Percentiles rank a stretch among this genome's conserved stretches.
Evolutionary conservation across 23 red algal genomes (phyloP).

Genomic region (Gracilaria gracilis): DNA sequence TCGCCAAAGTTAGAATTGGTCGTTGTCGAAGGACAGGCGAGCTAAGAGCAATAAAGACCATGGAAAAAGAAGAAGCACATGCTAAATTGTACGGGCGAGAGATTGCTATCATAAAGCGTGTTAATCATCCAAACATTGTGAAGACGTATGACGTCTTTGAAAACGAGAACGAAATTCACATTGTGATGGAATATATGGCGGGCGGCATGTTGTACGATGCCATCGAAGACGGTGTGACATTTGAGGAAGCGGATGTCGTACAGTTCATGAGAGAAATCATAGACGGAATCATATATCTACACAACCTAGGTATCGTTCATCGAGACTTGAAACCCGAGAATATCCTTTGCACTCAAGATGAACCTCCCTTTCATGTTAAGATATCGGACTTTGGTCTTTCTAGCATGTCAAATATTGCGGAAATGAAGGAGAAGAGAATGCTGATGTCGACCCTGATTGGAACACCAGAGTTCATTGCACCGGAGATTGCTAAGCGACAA

Average conservation of each 20-base stretch:
- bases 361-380: conserved; percentile 82
- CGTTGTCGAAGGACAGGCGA: conserved; percentile 31
- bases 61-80: conserved; percentile 68
- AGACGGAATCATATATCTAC: conserved; percentile 83
- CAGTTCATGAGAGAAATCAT: conserved; percentile 83
- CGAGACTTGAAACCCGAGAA: conserved; percentile 97
- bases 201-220: conserved; percentile 90
- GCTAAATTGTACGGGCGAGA: conserved; percentile 73
- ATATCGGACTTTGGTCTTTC: conserved; percentile 97
- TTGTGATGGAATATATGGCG: conserved; percentile 93
- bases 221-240: conserved; percentile 73
- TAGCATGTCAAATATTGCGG: conserved; percentile 46
- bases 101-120: conserved; percentile 81
- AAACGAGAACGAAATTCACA: conserved; percentile 78
- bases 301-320: conserved; percentile 78
- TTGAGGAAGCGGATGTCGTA: conserved; percentile 77
- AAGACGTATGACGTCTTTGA: conserved; percentile 89
- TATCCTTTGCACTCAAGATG: conserved; percentile 66
- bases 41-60: conserved; percentile 72
- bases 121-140: conserved; percentile 91
- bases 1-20: conserved; percentile 65
- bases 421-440: conserved; percentile 30
- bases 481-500: conserved; percentile 81
- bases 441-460: conserved; percentile 90
- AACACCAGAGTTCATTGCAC: conserved; percentile 96